Evolutionary conservation across 148 eudicot species (phyloP).

Genomic region (Camellia granthamiana): DNA sequence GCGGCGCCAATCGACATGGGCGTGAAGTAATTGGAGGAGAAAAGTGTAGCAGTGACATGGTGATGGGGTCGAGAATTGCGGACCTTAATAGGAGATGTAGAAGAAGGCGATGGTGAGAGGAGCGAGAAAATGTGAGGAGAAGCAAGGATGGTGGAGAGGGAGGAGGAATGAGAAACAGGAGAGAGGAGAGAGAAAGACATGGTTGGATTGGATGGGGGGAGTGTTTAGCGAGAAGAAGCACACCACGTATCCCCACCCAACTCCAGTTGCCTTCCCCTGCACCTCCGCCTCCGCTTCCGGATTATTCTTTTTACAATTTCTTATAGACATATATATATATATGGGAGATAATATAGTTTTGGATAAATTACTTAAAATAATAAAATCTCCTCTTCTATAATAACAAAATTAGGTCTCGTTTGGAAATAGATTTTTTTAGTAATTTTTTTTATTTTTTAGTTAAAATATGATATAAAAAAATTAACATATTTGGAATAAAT

Average conservation of each 20-base stretch:
- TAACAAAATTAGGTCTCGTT: too few relatives aligned
- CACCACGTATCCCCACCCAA: conserved; percentile 13
- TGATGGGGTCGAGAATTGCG: conserved; percentile 3
- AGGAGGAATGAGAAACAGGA: conserved; percentile 6
- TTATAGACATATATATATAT: too few relatives aligned
- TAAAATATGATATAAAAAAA: too few relatives aligned
- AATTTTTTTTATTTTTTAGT: too few relatives aligned
- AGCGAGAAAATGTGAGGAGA: conserved; percentile 13
- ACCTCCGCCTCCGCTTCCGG: too few relatives aligned
- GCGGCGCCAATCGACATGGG: conserved; percentile 15
- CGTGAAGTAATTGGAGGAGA: neutral
- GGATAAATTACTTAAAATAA: too few relatives aligned
- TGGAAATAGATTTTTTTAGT: too few relatives aligned
- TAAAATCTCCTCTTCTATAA: too few relatives aligned
- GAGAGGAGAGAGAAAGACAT: conserved; percentile 26
- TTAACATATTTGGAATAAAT: too few relatives aligned
- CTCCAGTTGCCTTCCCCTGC: neutral
- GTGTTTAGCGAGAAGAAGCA: neutral
- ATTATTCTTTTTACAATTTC: too few relatives aligned
- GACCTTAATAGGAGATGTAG: neutral
- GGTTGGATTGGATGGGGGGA: neutral
- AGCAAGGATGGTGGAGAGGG: neutral
- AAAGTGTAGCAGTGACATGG: conserved; percentile 10
- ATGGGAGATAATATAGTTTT: too few relatives aligned
- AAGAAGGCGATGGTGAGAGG: conserved; percentile 6